phyloP scores from a whole-genome alignment of 2,329 filamentous ascomycete genomes.

The Trichoderma sp. region DNA sequence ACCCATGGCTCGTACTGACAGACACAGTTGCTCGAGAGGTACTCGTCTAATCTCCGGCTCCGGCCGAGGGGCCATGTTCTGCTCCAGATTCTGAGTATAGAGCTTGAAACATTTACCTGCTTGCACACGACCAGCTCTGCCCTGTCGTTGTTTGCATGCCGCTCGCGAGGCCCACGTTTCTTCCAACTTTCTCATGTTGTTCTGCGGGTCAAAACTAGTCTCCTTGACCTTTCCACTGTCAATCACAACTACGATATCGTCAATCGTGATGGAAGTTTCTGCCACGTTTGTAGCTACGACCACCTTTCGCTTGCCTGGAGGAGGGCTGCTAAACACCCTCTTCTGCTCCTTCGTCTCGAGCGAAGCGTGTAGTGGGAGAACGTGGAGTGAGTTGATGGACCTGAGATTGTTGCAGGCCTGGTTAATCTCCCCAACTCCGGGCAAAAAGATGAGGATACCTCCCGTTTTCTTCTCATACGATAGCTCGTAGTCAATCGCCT shows the following conservation, averaged over 20 bases:
- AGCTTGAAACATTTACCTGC: slow-evolving; percentile 94
- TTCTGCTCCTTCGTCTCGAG: slow-evolving; percentile 86
- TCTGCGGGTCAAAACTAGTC: slow-evolving; percentile 87
- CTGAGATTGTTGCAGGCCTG: slow-evolving; percentile 71
- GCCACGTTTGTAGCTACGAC: slow-evolving; percentile 96
- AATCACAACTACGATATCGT: slow-evolving; percentile 94
- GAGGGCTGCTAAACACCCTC: slow-evolving; percentile 76
- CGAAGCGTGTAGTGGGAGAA: slow-evolving; percentile 88
- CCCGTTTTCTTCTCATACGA: slow-evolving; percentile 64
- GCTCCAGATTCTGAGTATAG: slow-evolving; percentile 83
- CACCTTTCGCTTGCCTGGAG: slow-evolving; percentile 81
- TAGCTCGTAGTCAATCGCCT: slow-evolving; percentile 77
- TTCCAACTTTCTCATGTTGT: slow-evolving; percentile 90
- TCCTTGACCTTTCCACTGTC: slow-evolving; percentile 96
- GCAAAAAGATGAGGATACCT: slow-evolving; percentile 93
- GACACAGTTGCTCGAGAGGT: slow-evolving; percentile 88
- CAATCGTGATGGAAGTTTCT: slow-evolving; percentile 97
- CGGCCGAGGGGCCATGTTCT: slow-evolving; percentile 82
- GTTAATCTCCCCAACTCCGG: slow-evolving; percentile 89
- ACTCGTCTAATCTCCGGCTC: slow-evolving; percentile 94
- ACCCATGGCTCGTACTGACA: slow-evolving; percentile 95
- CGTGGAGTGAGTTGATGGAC: slow-evolving; percentile 64
- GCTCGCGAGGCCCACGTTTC: slow-evolving; percentile 95
- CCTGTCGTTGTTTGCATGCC: slow-evolving; percentile 90
- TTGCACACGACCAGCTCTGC: slow-evolving; percentile 89